Evolutionary conservation across 148 eudicot genomes (phyloP).

Genomic region (Selenicereus undatus): DNA sequence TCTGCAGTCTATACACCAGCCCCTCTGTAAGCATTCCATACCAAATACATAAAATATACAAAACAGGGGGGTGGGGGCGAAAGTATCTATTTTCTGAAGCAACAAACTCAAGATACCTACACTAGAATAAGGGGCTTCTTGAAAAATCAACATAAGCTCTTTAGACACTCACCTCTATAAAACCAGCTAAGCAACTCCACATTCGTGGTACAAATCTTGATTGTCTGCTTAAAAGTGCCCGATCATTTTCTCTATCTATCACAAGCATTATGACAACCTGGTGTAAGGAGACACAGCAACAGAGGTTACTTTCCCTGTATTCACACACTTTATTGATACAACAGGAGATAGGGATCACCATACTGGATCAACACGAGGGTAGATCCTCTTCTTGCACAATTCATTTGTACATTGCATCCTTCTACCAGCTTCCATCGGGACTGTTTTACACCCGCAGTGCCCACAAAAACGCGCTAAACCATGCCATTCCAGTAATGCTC

Average conservation of each 20-base stretch:
- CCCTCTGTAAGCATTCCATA: no score
- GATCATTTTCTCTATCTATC: conserved; percentile 85
- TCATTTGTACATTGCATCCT: conserved; percentile 80
- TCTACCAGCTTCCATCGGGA: conserved; percentile 87
- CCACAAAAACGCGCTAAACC: conserved; percentile 73
- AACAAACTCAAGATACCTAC: background rate
- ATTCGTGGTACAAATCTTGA: conserved; percentile 95
- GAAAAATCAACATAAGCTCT: background rate
- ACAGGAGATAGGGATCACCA: conserved; percentile 30
- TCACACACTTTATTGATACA: background rate
- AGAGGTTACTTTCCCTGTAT: conserved; percentile 8
- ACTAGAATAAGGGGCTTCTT: background rate
- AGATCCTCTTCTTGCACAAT: conserved; percentile 71
- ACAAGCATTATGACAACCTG: conserved; percentile 98
- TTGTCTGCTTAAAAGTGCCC: conserved; percentile 79
- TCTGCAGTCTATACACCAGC: no score
- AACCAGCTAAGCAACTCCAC: conserved; percentile 99
- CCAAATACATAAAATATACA: no score
- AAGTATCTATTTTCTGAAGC: no score
- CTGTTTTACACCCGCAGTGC: conserved; percentile 59
- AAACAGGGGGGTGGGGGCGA: no score
- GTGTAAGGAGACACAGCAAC: conserved; percentile 13
- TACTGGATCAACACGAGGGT: conserved; percentile 98
- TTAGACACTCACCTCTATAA: conserved; percentile 64
- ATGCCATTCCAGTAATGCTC: conserved; percentile 93